Conservation (phyloP, 192 early-diverging fungal genomes). For the Gonapodya sp. region DNA sequence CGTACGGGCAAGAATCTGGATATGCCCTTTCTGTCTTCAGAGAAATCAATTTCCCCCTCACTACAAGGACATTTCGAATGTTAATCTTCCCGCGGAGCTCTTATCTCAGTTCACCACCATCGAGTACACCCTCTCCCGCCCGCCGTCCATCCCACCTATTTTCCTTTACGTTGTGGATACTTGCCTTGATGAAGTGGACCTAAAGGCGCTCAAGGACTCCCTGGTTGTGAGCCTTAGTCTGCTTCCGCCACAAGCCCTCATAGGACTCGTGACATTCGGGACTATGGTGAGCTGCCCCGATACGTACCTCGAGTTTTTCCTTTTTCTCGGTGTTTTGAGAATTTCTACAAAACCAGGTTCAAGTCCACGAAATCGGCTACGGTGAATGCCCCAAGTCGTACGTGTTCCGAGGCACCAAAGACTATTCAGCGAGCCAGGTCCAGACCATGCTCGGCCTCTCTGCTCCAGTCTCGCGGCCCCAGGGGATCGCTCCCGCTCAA, state of each 20-base stretch:
- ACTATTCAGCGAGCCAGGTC: constrained; percentile 88
- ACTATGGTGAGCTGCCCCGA: constrained; percentile 73
- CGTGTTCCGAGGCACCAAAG: constrained; percentile 95
- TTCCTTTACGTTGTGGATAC: constrained; percentile 97
- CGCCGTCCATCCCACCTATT: constrained; percentile 76
- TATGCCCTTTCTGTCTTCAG: constrained; percentile 96
- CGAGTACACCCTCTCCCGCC: constrained; percentile 84
- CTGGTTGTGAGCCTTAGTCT: constrained; percentile 82
- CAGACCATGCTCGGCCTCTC: constrained; percentile 93
- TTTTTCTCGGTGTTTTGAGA: constrained; percentile 8
- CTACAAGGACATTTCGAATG: constrained; percentile 88
- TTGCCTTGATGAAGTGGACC: constrained; percentile 87
- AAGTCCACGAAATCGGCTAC: constrained; percentile 95
- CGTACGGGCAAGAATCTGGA: constrained; percentile 91
- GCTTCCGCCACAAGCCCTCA: constrained; percentile 81
- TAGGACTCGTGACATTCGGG: constrained; percentile 93
- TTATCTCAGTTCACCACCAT: constrained; percentile 87
- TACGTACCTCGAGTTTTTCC: too few relatives aligned
- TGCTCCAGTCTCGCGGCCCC: background rate
- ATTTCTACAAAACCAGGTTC: constrained; percentile 59
- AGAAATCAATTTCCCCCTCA: constrained; percentile 96
- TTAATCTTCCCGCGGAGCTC: constrained; percentile 88
- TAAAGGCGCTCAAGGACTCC: constrained; percentile 91
- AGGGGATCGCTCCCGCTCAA: constrained; percentile 21
- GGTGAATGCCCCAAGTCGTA: constrained; percentile 94